phyloP scores from a whole-genome alignment of 2,329 filamentous ascomycete species.

The Cladophialophora immunda region DNA sequence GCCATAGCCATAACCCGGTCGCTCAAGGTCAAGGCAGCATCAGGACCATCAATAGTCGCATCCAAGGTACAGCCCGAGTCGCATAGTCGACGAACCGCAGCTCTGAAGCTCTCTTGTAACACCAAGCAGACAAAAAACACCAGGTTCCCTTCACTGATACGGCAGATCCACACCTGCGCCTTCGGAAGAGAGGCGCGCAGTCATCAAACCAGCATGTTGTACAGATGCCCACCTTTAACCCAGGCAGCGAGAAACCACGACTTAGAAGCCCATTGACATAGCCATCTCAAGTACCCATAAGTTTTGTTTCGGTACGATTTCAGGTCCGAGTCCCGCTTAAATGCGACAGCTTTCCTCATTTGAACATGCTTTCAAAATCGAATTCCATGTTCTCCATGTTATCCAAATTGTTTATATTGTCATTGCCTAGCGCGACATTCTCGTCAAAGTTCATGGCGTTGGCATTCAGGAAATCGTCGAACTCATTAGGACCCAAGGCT shows the following conservation, averaged over 20 bases:
- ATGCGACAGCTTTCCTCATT: slow-evolving; percentile 1
- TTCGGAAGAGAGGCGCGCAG: neutral
- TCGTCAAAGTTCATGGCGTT: slow-evolving; percentile 54
- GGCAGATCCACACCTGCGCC: neutral
- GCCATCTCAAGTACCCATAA: neutral
- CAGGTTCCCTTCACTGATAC: neutral
- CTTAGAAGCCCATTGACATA: neutral
- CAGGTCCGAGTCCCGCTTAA: neutral
- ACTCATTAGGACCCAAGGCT: slow-evolving; percentile 39
- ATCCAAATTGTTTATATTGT: slow-evolving; percentile 41
- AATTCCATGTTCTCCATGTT: slow-evolving; percentile 34
- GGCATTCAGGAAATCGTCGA: slow-evolving; percentile 49
- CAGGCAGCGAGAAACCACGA: neutral
- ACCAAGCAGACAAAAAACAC: neutral
- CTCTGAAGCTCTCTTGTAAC: neutral
- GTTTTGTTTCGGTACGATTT: neutral
- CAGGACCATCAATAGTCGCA: neutral
- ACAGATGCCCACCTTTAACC: neutral
- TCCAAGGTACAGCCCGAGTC: neutral
- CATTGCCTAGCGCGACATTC: slow-evolving; percentile 48
- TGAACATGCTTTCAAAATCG: slow-evolving; percentile 40
- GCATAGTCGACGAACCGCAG: neutral
- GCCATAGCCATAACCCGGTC: neutral
- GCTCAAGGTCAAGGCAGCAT: neutral
- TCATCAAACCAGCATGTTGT: neutral